These are phyloP conservation scores for Parmelia sp. DNA, from an alignment of 495 filamentous ascomycete species.

Conservation along the genomic window DNA sequence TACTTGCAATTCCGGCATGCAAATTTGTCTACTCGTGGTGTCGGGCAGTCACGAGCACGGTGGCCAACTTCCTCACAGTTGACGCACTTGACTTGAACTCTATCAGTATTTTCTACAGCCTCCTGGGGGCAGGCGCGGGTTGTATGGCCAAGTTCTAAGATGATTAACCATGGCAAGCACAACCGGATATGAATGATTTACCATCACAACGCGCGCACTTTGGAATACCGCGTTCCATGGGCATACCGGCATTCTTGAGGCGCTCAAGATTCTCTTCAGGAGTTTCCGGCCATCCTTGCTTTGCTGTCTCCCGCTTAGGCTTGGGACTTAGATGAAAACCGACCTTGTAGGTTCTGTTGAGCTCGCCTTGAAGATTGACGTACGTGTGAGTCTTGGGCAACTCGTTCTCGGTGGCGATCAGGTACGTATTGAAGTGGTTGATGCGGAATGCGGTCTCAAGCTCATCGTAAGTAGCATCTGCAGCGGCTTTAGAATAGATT, in stretches of 20 bases:
- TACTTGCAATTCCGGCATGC: conserved; percentile 82
- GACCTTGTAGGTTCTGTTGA: conserved; percentile 68
- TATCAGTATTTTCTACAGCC: conserved; percentile 42
- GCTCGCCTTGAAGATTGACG: conserved; percentile 78
- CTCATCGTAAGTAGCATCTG: conserved; percentile 57
- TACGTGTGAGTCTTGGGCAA: conserved; percentile 57
- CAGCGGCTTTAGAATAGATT: conserved; percentile 67
- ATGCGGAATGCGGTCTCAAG: conserved; percentile 70
- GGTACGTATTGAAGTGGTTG: conserved; percentile 54
- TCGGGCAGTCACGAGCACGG: conserved; percentile 61
- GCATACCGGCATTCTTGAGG: conserved; percentile 63
- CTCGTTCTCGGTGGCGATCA: conserved; percentile 65
- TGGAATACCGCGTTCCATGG: conserved; percentile 56
- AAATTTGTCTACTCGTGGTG: conserved; percentile 42
- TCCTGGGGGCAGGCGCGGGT: conserved; percentile 59
- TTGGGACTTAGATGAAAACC: conserved; percentile 59
- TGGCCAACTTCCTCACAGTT: conserved; percentile 69
- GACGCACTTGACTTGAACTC: conserved; percentile 56
- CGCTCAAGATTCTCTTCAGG: conserved; percentile 68
- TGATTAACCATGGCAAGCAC: conserved; percentile 19
- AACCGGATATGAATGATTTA: conserved; percentile 23
- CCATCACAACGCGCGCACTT: conserved; percentile 66
- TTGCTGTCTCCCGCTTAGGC: conserved; percentile 54
- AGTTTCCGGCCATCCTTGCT: conserved; percentile 57
- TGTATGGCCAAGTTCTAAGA: conserved; percentile 68